These are phyloP conservation scores for Penicillium sp. DNA, from an alignment of 2,329 filamentous ascomycete species.

Conservation along the genomic window DNA sequence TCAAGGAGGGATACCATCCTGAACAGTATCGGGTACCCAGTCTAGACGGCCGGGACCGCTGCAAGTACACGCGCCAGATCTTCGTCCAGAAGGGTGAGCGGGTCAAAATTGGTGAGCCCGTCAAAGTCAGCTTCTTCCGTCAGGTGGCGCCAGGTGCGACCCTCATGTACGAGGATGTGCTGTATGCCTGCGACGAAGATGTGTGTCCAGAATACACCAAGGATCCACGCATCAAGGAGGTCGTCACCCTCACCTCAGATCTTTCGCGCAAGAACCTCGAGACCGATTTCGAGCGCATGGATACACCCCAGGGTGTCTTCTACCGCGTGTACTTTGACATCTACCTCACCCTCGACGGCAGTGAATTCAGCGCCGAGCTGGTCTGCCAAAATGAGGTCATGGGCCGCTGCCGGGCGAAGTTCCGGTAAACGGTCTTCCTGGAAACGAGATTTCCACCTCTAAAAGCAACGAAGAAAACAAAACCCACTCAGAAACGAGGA, in stretches of 20 bases:
- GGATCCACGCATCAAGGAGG: conserved; percentile 98
- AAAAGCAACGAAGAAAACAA: neutral
- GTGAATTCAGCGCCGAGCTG: conserved; percentile 94
- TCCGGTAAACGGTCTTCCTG: conserved; percentile 50
- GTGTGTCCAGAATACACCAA: conserved; percentile 98
- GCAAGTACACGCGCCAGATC: conserved; percentile 97
- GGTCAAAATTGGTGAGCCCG: conserved; percentile 97
- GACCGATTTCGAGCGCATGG: conserved; percentile 99
- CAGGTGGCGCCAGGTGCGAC: conserved; percentile 96
- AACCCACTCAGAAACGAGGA: neutral
- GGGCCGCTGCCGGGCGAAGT: conserved; percentile 90
- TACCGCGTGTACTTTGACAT: conserved; percentile 68
- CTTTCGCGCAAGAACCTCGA: conserved; percentile 96
- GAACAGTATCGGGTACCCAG: conserved; percentile 97
- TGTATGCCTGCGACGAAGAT: conserved; percentile 97
- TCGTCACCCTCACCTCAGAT: conserved; percentile 94
- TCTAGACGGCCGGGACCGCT: conserved; percentile 92
- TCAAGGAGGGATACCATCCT: conserved; percentile 97
- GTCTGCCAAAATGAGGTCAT: conserved; percentile 99
- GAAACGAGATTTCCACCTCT: neutral
- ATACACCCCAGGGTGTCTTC: conserved; percentile 93
- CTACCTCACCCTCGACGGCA: conserved; percentile 91
- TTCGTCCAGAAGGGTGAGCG: conserved; percentile 98
- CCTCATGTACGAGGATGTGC: conserved; percentile 97
- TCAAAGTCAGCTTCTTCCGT: conserved; percentile 98